Percentiles rank a stretch among this genome's conserved stretches.
Evolutionary conservation across 1,284 basidiomycete genomes (phyloP).

Genomic region (Entoloma clypeatum): DNA sequence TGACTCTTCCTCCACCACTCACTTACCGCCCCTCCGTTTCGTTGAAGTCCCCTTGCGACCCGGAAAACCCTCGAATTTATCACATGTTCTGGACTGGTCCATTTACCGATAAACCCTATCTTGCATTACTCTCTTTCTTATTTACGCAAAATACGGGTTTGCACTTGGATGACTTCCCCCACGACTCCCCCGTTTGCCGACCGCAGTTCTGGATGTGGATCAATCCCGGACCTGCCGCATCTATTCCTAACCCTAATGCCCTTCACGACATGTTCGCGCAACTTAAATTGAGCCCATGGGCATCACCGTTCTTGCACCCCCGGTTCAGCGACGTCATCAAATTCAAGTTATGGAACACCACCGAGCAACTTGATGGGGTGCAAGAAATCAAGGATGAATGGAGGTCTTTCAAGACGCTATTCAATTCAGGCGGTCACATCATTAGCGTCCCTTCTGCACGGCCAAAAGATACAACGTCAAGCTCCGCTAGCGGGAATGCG

Average conservation of each 20-base stretch:
- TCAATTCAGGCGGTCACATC: constrained; percentile 57
- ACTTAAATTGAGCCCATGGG: constrained; percentile 69
- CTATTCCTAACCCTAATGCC: constrained; percentile 66
- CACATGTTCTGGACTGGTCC: constrained; percentile 85
- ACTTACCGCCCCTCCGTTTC: constrained; percentile 54
- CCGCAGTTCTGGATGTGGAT: constrained; percentile 84
- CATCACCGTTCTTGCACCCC: constrained; percentile 69
- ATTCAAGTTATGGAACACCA: constrained; percentile 82
- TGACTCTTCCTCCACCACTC: constrained; percentile 32
- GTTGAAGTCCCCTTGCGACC: constrained; percentile 57
- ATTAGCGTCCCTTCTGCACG: constrained; percentile 41
- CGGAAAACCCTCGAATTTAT: constrained; percentile 66
- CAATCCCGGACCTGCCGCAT: constrained; percentile 62
- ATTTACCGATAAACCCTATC: constrained; percentile 80
- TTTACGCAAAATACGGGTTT: constrained; percentile 77
- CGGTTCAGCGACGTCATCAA: constrained; percentile 72
- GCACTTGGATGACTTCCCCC: constrained; percentile 42
- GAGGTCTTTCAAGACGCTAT: constrained; percentile 56
- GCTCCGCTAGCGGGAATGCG: constrained; percentile 14
- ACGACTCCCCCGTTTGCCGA: constrained; percentile 46
- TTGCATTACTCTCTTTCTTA: constrained; percentile 73
- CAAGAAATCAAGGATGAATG: constrained; percentile 71
- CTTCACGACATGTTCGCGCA: constrained; percentile 58
- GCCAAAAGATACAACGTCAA: constrained; percentile 24
- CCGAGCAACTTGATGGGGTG: constrained; percentile 73